Percentiles rank a stretch among this genome's conserved stretches.
phyloP scores from a whole-genome alignment of 192 early-diverging fungal genomes.

The Gorgonomyces haynaldii region DNA sequence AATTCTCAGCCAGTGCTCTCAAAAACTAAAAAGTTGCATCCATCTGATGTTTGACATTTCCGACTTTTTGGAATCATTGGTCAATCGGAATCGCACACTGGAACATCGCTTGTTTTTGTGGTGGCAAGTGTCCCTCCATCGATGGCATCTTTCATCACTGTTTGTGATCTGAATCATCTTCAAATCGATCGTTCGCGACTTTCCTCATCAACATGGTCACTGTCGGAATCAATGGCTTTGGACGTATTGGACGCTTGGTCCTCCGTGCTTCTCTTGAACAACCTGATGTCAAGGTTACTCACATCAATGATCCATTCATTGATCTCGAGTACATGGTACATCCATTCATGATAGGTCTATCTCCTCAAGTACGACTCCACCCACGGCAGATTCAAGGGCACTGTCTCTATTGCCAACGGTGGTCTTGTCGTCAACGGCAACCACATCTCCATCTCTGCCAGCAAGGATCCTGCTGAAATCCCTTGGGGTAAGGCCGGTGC shows the following conservation, averaged over 20 bases:
- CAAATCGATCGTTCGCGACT: no score
- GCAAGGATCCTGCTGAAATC: slow-evolving; percentile 75
- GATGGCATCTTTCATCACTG: no score
- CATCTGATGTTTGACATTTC: no score
- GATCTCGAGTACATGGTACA: slow-evolving; percentile 85
- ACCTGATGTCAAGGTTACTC: slow-evolving; percentile 27
- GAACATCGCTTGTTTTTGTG: no score
- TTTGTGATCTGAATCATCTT: no score
- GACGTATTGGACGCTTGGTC: slow-evolving; percentile 97
- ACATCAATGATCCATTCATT: slow-evolving; percentile 96
- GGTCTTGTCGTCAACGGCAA: slow-evolving; percentile 85
- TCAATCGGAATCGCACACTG: no score
- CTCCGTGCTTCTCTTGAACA: slow-evolving; percentile 74
- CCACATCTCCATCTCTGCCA: slow-evolving; percentile 58
- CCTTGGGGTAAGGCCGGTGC: slow-evolving; percentile 64
- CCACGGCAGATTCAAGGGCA: slow-evolving; percentile 88
- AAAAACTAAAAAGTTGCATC: no score
- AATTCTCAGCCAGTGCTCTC: no score
- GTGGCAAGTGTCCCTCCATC: no score
- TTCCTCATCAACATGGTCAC: no score
- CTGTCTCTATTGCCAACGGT: slow-evolving; percentile 65
- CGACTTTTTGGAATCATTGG: no score
- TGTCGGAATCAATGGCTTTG: slow-evolving; percentile 65
- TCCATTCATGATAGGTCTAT: slow-evolving; percentile 51
- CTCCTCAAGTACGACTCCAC: slow-evolving; percentile 98